Conservation (phyloP, 176 grass and related monocot species). For the Alopecurus myosuroides region DNA sequence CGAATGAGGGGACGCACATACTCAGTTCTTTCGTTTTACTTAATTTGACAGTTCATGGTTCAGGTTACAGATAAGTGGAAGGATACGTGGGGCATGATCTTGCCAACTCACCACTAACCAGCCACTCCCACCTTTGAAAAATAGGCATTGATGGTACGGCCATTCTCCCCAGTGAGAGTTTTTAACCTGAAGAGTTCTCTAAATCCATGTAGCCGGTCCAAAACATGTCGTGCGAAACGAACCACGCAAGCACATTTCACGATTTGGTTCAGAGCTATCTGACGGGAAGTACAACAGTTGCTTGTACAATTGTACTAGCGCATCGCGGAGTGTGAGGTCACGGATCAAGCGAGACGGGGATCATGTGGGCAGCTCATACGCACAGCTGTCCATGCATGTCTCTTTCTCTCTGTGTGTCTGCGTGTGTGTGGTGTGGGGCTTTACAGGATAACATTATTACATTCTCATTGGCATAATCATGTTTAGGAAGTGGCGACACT, state of each 20-base stretch:
- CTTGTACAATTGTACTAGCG: not conserved
- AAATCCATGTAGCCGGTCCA: not conserved
- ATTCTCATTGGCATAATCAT: not conserved
- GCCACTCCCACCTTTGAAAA: not conserved
- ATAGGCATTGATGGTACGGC: not conserved
- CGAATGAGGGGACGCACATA: too few species aligned
- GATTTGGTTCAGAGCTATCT: not conserved
- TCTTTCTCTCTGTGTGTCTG: not conserved
- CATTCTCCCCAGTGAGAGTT: not conserved
- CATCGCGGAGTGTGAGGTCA: not conserved
- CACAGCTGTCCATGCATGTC: slow-evolving; percentile 1
- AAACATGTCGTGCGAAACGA: not conserved
- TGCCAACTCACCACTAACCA: not conserved
- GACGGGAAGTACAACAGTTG: not conserved
- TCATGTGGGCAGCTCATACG: slow-evolving; percentile 17
- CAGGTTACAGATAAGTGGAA: not conserved
- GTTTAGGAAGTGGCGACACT: not conserved
- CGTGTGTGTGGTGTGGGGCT: not conserved
- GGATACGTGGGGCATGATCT: not conserved
- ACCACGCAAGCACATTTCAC: not conserved
- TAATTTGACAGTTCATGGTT: too few species aligned
- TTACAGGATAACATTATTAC: slow-evolving; percentile 9
- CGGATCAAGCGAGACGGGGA: not conserved
- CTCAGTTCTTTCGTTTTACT: too few species aligned
- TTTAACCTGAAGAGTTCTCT: not conserved